Conservation (phyloP, 1,284 basidiomycete species). For the Mycosarcoma mackinlayi region DNA sequence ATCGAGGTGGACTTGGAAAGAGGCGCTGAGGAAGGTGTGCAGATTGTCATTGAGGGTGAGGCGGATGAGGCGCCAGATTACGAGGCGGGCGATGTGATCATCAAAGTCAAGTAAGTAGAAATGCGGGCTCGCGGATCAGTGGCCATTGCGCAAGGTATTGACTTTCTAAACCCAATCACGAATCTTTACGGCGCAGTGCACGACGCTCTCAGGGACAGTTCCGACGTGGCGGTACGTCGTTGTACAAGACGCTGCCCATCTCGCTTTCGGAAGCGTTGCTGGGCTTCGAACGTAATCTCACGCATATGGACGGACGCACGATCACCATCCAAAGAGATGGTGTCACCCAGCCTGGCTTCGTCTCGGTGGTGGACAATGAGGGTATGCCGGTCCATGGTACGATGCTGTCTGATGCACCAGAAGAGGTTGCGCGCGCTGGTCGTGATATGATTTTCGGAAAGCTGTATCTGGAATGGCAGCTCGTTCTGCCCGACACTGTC, state of each 20-base stretch:
- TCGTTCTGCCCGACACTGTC: conserved; percentile 57
- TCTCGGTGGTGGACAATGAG: conserved; percentile 53
- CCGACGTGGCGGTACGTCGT: conserved; percentile 55
- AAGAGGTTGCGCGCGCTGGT: conserved; percentile 30
- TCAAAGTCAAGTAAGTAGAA: conserved; percentile 52
- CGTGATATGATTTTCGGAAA: conserved; percentile 54
- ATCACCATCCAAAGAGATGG: conserved; percentile 50
- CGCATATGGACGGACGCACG: conserved; percentile 62
- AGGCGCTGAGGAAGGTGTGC: conserved; percentile 59
- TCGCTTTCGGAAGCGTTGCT: conserved; percentile 64
- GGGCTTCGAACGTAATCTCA: conserved; percentile 59
- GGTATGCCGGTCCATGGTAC: conserved; percentile 62
- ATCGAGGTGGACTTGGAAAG: conserved; percentile 63
- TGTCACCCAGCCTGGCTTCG: conserved; percentile 63
- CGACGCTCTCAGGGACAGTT: conserved; percentile 52
- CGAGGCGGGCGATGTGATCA: conserved; percentile 64
- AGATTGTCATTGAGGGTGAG: conserved; percentile 61
- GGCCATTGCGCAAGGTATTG: no score
- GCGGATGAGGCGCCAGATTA: conserved; percentile 63
- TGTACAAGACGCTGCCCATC: conserved; percentile 61
- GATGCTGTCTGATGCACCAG: conserved; percentile 27
- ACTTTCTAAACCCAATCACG: no score
- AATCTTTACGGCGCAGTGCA: conserved; percentile 18
- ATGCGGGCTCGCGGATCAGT: background rate
- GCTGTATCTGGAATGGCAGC: conserved; percentile 62